Conservation (phyloP, 139 green algal genomes). For the Coelastrella sp. region DNA sequence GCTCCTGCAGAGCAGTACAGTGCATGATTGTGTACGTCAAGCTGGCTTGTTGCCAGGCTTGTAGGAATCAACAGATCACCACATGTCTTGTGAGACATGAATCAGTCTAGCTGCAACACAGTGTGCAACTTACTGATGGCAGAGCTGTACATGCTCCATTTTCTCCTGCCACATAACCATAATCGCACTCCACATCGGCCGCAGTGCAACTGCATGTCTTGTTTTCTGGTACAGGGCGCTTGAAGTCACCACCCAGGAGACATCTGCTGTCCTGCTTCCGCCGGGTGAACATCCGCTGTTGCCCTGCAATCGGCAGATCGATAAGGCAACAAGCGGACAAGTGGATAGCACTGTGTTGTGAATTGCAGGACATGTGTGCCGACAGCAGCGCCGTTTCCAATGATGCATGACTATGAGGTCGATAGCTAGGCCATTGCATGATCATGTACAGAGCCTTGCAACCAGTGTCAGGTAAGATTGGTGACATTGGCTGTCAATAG, state of each 20-base stretch:
- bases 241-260: conserved; percentile 75
- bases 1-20: conserved; percentile 32
- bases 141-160: conserved; percentile 45
- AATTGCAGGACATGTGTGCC: no score
- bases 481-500: no score
- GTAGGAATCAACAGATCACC: neutral
- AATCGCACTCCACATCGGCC: conserved; percentile 82
- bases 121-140: conserved; percentile 19
- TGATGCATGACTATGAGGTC: no score
- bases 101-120: neutral
- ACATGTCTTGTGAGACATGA: no score
- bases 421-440: no score
- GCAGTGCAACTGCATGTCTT: conserved; percentile 67
- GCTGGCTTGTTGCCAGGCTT: neutral
- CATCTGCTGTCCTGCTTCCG: conserved; percentile 67
- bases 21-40: no score
- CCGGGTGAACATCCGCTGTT: conserved; percentile 56
- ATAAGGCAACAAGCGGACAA: neutral
- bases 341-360: no score
- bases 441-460: no score
- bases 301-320: conserved; percentile 47
- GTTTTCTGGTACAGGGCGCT: conserved; percentile 32
- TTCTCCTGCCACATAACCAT: conserved; percentile 69
- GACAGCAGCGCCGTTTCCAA: no score
- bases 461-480: no score